A percentile compares a stretch with the other conserved stretches of the same genome.
Conservation (phyloP, 2,329 filamentous ascomycete genomes). For the Verticillium albo-atrum region DNA sequence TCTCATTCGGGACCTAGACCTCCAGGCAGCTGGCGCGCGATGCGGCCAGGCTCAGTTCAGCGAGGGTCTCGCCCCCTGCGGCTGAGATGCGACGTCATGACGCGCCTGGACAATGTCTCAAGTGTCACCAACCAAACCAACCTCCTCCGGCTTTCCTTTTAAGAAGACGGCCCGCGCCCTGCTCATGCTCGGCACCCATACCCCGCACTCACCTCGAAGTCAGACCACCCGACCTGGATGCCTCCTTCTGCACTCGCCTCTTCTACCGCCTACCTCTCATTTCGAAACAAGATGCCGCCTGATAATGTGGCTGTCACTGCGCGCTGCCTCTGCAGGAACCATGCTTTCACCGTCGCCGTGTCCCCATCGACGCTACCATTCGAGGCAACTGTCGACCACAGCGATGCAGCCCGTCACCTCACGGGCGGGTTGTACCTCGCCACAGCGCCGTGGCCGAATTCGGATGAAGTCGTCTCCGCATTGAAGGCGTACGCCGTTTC, state of each 20-base stretch:
- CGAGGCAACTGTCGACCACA: conserved; percentile 39
- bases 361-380: conserved; percentile 34
- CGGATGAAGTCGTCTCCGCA: conserved; percentile 15
- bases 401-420: conserved; percentile 41
- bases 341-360: conserved; percentile 31
- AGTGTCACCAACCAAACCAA: not conserved
- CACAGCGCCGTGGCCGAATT: conserved; percentile 29
- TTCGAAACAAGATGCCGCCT: not conserved
- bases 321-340: conserved; percentile 39
- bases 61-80: not conserved
- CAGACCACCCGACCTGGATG: not conserved
- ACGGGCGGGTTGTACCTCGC: conserved; percentile 37
- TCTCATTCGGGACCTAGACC: too few species aligned
- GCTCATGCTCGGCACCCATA: not conserved
- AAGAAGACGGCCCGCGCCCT: not conserved
- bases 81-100: not conserved
- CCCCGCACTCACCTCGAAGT: not conserved
- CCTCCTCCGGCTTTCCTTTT: not conserved
- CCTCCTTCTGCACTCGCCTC: not conserved
- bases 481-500: conserved; percentile 35
- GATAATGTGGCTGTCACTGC: not conserved
- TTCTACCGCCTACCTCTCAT: not conserved
- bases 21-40: too few species aligned
- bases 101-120: not conserved
- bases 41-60: too few species aligned